Base-by-base conservation (phyloP, 352 stramenopile genomes). In the Pythium sukuiense region DNA sequence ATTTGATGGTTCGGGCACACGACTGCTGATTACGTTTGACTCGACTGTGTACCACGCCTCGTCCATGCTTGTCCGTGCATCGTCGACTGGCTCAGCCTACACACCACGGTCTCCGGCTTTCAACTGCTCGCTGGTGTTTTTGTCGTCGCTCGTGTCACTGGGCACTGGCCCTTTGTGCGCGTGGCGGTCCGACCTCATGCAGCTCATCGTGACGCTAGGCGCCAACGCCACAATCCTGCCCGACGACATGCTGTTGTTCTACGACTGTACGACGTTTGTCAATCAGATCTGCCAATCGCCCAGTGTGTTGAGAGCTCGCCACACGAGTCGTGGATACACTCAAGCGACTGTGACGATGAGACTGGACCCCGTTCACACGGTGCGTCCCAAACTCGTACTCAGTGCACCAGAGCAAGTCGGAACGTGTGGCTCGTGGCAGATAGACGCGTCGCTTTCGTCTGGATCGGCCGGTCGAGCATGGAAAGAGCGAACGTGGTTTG, bases 1-100 rank as follows among this genome's bases (percentile, higher is more conserved):
- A 2, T 86, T 93, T 52, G 85, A 90, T 30, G 59, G 57, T 8
- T 76, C 81, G 0, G 83, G 83, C 11, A 74, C 84, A 0, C 83
- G 80, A 8, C 56, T 93, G 9, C 59, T 79, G n/a, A 61, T 90
- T 20, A 58, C 54, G 1, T 92, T 93, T 14, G 83, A 90, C 69
- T 90, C 82, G 11, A 69, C 53, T 0, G 83, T 93, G 9, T 93
- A 79, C 55, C 85, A 92, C 41, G 81, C 76, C 0, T 80, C 76
- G 9, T 80, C 85, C 0, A 93, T 93, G 85, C 50, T 69, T 8
- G 67, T 89, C 7, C 70, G 67, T 4, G n/a, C 33, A 1, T 49
- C 43, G 6, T 52, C 59, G 9, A 49, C 50, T 5, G 55, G 45
- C 14, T 69, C 60, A 6, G 65, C 55, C 26, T 63, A 67, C 30